These are phyloP conservation scores for Aspergillus incahuasiensis DNA, from an alignment of 495 filamentous ascomycete species.

Conservation along the genomic window DNA sequence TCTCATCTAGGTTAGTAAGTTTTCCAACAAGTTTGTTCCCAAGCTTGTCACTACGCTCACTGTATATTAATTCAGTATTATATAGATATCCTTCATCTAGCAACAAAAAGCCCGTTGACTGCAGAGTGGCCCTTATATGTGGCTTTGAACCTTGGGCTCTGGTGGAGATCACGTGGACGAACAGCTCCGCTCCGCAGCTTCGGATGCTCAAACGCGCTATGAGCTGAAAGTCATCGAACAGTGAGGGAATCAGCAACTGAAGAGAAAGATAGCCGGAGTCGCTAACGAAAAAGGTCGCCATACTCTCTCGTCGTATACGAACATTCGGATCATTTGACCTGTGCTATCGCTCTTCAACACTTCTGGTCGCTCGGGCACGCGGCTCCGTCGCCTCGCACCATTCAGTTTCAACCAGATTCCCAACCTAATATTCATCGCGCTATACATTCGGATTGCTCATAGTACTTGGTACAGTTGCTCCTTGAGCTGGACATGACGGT, in stretches of 20 bases:
- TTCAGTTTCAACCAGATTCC: background rate
- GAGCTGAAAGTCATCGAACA: slow-evolving; percentile 7
- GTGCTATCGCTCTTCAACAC: background rate
- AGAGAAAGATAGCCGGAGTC: background rate
- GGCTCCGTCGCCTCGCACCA: background rate
- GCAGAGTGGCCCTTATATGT: too few species aligned
- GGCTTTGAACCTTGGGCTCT: background rate
- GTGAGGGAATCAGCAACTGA: background rate
- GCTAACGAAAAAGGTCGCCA: background rate
- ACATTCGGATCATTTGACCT: background rate
- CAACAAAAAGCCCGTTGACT: too few species aligned
- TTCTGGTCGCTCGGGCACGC: background rate
- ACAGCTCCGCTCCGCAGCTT: slow-evolving; percentile 29
- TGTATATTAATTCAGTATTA: too few species aligned
- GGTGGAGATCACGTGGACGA: slow-evolving; percentile 19
- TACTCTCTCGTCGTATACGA: background rate
- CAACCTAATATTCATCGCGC: background rate
- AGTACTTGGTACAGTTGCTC: slow-evolving; percentile 9
- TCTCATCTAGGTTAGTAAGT: too few species aligned
- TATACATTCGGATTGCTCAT: background rate
- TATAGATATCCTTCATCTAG: too few species aligned
- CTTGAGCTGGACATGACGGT: slow-evolving; percentile 39
- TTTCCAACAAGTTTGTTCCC: too few species aligned
- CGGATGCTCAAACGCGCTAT: slow-evolving; percentile 17
- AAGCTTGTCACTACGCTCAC: too few species aligned